These are phyloP conservation scores for Clonostachys chloroleuca DNA, from an alignment of 2,329 filamentous ascomycete species.

Conservation along the genomic window DNA sequence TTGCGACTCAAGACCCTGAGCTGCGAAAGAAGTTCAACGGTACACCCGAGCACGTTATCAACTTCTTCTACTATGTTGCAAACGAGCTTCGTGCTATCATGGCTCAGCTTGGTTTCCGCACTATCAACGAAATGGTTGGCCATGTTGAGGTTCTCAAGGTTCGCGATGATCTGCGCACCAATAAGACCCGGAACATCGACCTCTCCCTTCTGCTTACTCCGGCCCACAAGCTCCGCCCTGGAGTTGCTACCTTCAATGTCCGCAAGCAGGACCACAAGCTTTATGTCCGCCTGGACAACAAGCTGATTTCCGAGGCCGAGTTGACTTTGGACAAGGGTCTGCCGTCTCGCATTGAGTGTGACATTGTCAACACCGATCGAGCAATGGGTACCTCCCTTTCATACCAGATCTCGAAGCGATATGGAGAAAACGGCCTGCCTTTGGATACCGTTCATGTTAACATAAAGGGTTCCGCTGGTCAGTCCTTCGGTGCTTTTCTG, in stretches of 20 bases:
- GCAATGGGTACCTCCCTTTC: slow-evolving; percentile 90
- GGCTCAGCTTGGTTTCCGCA: slow-evolving; percentile 91
- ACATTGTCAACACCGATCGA: slow-evolving; percentile 95
- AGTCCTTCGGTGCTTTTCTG: slow-evolving; percentile 93
- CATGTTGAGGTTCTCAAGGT: slow-evolving; percentile 83
- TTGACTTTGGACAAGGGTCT: slow-evolving; percentile 91
- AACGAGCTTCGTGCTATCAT: slow-evolving; percentile 97
- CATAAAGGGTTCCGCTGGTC: slow-evolving; percentile 92
- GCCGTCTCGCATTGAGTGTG: slow-evolving; percentile 89
- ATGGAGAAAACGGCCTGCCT: slow-evolving; percentile 83
- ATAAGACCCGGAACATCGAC: slow-evolving; percentile 91
- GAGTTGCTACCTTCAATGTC: slow-evolving; percentile 95
- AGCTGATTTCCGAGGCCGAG: slow-evolving; percentile 93
- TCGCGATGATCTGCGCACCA: slow-evolving; percentile 80
- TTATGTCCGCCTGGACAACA: slow-evolving; percentile 91
- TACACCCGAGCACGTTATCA: slow-evolving; percentile 93
- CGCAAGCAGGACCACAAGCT: slow-evolving; percentile 96
- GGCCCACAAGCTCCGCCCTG: slow-evolving; percentile 90
- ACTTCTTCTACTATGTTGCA: slow-evolving; percentile 97
- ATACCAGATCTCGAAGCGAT: slow-evolving; percentile 91
- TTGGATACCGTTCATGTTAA: slow-evolving; percentile 94
- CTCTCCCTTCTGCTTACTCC: slow-evolving; percentile 89
- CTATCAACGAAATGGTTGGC: slow-evolving; percentile 96
- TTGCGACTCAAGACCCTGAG: slow-evolving; percentile 93
- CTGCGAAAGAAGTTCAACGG: slow-evolving; percentile 90